These are phyloP conservation scores for Hibiscus tridactylites DNA, from an alignment of 345 rosid genomes.

Conservation along the genomic window DNA sequence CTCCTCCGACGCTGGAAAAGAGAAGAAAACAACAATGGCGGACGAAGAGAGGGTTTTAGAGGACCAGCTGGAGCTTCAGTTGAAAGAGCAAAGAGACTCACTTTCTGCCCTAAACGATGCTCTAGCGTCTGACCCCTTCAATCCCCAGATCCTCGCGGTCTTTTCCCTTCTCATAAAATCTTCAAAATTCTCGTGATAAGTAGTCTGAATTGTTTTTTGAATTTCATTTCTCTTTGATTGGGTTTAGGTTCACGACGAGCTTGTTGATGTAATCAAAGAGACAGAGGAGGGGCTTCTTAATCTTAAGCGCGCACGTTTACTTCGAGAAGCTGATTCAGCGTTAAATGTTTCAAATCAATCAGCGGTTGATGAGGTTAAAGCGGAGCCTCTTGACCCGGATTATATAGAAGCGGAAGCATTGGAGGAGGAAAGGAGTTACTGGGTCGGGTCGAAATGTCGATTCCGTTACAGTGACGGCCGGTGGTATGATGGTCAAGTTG, in stretches of 20 bases:
- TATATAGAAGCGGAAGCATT: constrained; percentile 41
- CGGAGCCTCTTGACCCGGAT: constrained; percentile 37
- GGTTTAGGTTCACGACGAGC: constrained; percentile 68
- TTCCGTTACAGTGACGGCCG: constrained; percentile 69
- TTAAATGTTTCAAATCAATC: constrained; percentile 19
- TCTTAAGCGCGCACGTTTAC: constrained; percentile 62
- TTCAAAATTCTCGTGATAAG: neutral
- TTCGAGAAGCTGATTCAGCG: constrained; percentile 58
- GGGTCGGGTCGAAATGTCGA: constrained; percentile 69
- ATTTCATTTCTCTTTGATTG: constrained; percentile 12
- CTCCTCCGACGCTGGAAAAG: neutral
- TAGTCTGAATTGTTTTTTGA: neutral
- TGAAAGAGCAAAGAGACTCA: constrained; percentile 66
- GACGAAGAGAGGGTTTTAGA: constrained; percentile 61
- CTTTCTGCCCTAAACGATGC: constrained; percentile 60
- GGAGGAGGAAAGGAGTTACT: constrained; percentile 38
- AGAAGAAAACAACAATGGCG: constrained; percentile 33
- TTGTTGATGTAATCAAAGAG: constrained; percentile 53
- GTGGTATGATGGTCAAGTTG: constrained; percentile 82
- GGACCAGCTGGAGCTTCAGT: constrained; percentile 63
- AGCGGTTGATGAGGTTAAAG: constrained; percentile 32
- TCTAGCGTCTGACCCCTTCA: constrained; percentile 55
- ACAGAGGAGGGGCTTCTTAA: constrained; percentile 76
- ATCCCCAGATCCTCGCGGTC: constrained; percentile 68
- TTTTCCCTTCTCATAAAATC: neutral